Percentiles rank a stretch among this genome's conserved stretches.
phyloP scores from a whole-genome alignment of 2,329 filamentous ascomycete species.

The Keithomyces neogunnii region DNA sequence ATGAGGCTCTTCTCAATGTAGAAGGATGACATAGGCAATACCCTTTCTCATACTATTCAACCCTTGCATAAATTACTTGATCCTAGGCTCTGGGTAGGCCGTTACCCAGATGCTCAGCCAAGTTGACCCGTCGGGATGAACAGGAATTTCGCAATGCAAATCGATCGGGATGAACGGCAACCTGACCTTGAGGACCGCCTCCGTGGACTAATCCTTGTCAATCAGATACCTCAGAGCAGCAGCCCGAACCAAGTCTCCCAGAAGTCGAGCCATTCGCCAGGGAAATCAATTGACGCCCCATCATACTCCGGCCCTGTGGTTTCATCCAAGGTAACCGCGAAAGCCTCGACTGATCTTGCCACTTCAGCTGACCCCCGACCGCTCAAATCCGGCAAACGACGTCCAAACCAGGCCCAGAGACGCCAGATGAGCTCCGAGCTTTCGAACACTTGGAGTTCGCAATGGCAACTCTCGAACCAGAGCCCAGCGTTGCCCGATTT shows the following conservation, averaged over 20 bases:
- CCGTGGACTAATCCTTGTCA: constrained; percentile 50
- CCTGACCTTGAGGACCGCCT: constrained; percentile 46
- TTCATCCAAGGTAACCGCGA: not conserved
- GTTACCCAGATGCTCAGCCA: not conserved
- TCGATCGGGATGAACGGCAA: not conserved
- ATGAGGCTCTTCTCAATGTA: no score
- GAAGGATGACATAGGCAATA: no score
- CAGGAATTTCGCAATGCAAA: not conserved
- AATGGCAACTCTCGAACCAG: constrained; percentile 3
- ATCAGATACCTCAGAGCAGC: constrained; percentile 19
- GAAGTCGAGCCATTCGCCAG: not conserved
- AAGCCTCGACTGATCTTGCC: not conserved
- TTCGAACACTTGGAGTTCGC: constrained; percentile 45
- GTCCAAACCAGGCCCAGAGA: constrained; percentile 51
- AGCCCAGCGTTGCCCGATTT: not conserved
- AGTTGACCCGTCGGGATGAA: not conserved
- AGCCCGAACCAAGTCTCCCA: not conserved
- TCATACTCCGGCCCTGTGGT: not conserved
- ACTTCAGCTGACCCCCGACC: constrained; percentile 11
- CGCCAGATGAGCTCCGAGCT: constrained; percentile 54
- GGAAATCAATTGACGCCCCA: not conserved
- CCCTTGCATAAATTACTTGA: no score
- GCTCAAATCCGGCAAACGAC: constrained; percentile 8
- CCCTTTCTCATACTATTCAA: no score
- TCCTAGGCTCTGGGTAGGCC: no score